phyloP scores from a whole-genome alignment of 2,329 filamentous ascomycete species.

The Tolypocladium sp. region DNA sequence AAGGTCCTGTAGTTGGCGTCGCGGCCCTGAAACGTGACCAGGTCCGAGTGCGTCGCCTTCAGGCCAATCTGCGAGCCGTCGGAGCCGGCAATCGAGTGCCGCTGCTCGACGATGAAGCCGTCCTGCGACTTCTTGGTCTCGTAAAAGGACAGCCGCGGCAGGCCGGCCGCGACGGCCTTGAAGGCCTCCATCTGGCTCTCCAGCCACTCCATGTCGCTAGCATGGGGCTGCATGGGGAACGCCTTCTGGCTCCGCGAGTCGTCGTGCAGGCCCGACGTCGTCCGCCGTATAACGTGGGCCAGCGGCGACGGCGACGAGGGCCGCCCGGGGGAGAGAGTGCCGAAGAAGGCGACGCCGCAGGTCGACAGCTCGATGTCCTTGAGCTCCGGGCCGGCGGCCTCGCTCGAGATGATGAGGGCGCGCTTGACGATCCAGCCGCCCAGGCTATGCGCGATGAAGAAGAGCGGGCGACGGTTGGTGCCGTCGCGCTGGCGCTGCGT shows the following conservation, averaged over 20 bases:
- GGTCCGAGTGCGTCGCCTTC: constrained; percentile 12
- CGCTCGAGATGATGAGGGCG: constrained; percentile 16
- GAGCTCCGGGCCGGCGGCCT: constrained; percentile 11
- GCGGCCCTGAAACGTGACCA: constrained; percentile 14
- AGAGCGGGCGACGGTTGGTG: constrained; percentile 12
- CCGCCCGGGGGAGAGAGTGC: constrained; percentile 12
- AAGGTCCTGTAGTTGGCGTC: constrained; percentile 15
- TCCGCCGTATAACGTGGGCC: constrained; percentile 14
- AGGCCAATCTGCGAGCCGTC: constrained; percentile 14
- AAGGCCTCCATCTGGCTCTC: constrained; percentile 17
- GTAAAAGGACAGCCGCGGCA: constrained; percentile 15
- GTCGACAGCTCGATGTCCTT: constrained; percentile 15
- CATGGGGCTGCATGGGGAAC: constrained; percentile 4
- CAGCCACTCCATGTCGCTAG: constrained; percentile 13
- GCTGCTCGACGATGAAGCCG: constrained; percentile 14
- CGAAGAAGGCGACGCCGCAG: constrained; percentile 17
- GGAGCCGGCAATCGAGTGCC: constrained; percentile 13
- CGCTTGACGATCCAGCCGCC: constrained; percentile 19
- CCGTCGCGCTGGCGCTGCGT: constrained; percentile 8
- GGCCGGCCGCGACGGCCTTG: constrained; percentile 12
- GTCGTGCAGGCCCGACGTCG: constrained; percentile 8
- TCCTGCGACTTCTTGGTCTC: constrained; percentile 14
- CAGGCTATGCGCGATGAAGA: constrained; percentile 17
- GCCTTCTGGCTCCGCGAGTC: not conserved
- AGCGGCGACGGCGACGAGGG: constrained; percentile 14